Conservation (phyloP, 2,329 filamentous ascomycete genomes). For the Cladosporium sp. region DNA sequence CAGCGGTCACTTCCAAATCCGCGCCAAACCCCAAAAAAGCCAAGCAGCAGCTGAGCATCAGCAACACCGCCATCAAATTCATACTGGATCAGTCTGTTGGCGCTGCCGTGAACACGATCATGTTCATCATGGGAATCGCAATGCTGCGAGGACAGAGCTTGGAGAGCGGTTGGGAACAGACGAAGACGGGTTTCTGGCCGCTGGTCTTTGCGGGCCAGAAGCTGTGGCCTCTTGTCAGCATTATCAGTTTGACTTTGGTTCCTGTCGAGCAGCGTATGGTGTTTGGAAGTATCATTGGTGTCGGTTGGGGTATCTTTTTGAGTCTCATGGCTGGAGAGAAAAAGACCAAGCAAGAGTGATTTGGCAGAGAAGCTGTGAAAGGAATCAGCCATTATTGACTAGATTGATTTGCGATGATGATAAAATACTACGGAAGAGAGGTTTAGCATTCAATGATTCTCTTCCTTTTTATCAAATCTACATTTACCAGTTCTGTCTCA, state of each 20-base stretch:
- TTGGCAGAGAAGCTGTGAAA: too few species aligned
- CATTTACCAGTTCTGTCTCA: too few species aligned
- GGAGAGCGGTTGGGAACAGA: constrained; percentile 17
- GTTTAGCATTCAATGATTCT: too few species aligned
- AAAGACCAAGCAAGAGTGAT: constrained; percentile 6
- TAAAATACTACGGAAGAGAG: too few species aligned
- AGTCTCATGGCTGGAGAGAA: constrained; percentile 29
- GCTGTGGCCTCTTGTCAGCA: constrained; percentile 67
- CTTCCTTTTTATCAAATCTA: too few species aligned
- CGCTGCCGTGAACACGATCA: constrained; percentile 59
- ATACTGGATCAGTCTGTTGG: constrained; percentile 65
- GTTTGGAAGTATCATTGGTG: constrained; percentile 66
- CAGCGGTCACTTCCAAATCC: constrained; percentile 6
- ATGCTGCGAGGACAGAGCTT: constrained; percentile 43
- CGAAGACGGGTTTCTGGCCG: constrained; percentile 33
- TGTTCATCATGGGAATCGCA: constrained; percentile 59
- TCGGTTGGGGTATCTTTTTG: constrained; percentile 72
- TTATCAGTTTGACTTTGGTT: constrained; percentile 67
- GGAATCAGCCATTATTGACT: too few species aligned
- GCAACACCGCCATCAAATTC: constrained; percentile 65
- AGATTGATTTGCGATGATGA: too few species aligned
- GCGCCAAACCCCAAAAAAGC: constrained; percentile 5
- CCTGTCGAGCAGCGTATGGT: constrained; percentile 68
- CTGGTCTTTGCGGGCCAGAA: constrained; percentile 67
- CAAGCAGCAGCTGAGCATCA: constrained; percentile 43